These are phyloP conservation scores for Gaultheria prostrata DNA, from an alignment of 148 eudicot genomes.

Conservation along the genomic window DNA sequence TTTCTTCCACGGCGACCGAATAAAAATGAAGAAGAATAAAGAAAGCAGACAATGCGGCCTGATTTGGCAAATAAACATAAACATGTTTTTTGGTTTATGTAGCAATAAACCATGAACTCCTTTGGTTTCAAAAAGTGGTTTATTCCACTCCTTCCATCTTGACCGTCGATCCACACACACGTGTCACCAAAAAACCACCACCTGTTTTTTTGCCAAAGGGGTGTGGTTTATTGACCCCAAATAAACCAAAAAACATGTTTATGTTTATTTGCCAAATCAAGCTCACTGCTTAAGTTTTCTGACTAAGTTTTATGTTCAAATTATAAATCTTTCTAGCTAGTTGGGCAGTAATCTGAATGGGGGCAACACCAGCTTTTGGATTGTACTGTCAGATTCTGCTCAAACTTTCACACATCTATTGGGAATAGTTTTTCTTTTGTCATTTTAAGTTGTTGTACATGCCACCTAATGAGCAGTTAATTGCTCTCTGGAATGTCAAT, in stretches of 20 bases:
- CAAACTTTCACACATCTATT: neutral
- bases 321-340: neutral
- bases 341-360: neutral
- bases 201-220: too few species aligned
- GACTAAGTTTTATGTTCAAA: neutral
- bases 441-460: neutral
- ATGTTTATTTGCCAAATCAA: too few species aligned
- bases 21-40: neutral
- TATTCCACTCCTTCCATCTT: too few species aligned
- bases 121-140: too few species aligned
- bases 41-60: neutral
- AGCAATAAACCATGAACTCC: too few species aligned
- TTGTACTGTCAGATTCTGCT: neutral
- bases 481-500: slow-evolving; percentile 12
- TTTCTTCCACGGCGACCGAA: neutral
- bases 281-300: neutral
- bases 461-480: neutral
- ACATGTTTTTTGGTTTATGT: too few species aligned
- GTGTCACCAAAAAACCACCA: too few species aligned
- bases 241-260: too few species aligned
- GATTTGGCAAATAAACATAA: too few species aligned
- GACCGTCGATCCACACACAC: too few species aligned
- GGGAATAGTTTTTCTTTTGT: neutral
- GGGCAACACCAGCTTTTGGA: neutral
- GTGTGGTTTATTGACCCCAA: too few species aligned